These are phyloP conservation scores for Mallotus nudiflorus DNA, from an alignment of 345 rosid species.

Conservation along the genomic window DNA sequence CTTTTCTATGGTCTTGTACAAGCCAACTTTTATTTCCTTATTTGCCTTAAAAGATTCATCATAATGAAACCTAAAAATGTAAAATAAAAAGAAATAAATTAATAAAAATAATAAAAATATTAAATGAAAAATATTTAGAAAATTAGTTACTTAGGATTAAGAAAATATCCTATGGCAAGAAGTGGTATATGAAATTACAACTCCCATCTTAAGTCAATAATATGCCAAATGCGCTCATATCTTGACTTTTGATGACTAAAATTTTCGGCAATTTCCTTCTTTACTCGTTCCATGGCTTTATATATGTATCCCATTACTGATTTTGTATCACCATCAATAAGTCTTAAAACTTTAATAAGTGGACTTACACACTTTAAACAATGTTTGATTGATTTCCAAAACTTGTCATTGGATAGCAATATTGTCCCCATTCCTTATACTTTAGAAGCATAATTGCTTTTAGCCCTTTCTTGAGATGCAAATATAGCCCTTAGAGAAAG, in stretches of 20 bases:
- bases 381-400: not conserved
- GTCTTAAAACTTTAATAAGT: no score
- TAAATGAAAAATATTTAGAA: no score
- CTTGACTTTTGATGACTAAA: not conserved
- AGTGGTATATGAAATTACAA: not conserved
- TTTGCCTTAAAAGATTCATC: no score
- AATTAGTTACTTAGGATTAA: constrained; percentile 4
- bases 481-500: no score
- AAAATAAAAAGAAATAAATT: no score
- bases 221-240: not conserved
- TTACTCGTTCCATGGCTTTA: not conserved
- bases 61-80: no score
- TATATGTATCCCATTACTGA: not conserved
- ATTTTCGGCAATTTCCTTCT: not conserved
- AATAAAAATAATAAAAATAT: no score
- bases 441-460: no score
- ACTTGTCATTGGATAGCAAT: not conserved
- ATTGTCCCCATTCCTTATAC: not conserved
- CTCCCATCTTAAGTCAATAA: not conserved
- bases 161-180: not conserved
- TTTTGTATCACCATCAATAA: no score
- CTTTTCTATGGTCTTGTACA: no score
- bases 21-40: no score
- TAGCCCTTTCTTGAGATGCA: no score
- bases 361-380: constrained; percentile 5